phyloP scores from a whole-genome alignment of 2,329 filamentous ascomycete species.

The Lasiodiplodia gonubiensis region DNA sequence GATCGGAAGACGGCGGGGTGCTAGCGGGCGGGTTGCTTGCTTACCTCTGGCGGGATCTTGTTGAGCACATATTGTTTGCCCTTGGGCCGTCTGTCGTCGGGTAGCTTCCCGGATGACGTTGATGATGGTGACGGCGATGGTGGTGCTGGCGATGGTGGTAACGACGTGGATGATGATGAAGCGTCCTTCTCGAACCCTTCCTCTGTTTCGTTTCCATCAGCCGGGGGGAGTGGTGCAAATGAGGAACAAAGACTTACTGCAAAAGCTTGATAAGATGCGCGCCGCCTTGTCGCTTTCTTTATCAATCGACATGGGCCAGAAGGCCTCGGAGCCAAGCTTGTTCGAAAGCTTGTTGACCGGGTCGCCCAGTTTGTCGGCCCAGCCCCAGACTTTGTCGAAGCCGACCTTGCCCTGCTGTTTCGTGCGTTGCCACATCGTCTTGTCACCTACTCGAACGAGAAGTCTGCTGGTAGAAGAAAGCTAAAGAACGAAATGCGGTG shows the following conservation, averaged over 20 bases:
- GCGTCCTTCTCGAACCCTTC: conserved; percentile 71
- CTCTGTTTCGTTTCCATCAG: conserved; percentile 46
- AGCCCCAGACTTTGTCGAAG: conserved; percentile 74
- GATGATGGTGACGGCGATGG: conserved; percentile 30
- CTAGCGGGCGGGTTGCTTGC: no score
- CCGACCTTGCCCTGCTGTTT: conserved; percentile 66
- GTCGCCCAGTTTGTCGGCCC: conserved; percentile 70
- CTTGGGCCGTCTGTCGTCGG: conserved; percentile 52
- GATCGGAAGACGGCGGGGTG: no score
- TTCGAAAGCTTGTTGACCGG: conserved; percentile 77
- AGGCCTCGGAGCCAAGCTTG: conserved; percentile 70
- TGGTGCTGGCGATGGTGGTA: conserved; percentile 37
- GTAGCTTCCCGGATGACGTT: no score
- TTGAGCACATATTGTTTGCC: conserved; percentile 70
- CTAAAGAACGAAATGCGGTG: neutral
- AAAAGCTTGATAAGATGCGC: conserved; percentile 87
- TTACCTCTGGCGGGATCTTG: conserved; percentile 75
- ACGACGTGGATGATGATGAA: conserved; percentile 45
- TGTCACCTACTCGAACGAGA: neutral
- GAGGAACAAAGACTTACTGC: conserved; percentile 63
- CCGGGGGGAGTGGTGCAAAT: neutral
- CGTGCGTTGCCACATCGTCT: conserved; percentile 57
- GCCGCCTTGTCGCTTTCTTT: conserved; percentile 92
- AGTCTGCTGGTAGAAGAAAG: neutral
- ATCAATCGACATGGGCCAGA: conserved; percentile 85